phyloP scores from a whole-genome alignment of 768 basidiomycete genomes.

The Boletus bicolor region DNA sequence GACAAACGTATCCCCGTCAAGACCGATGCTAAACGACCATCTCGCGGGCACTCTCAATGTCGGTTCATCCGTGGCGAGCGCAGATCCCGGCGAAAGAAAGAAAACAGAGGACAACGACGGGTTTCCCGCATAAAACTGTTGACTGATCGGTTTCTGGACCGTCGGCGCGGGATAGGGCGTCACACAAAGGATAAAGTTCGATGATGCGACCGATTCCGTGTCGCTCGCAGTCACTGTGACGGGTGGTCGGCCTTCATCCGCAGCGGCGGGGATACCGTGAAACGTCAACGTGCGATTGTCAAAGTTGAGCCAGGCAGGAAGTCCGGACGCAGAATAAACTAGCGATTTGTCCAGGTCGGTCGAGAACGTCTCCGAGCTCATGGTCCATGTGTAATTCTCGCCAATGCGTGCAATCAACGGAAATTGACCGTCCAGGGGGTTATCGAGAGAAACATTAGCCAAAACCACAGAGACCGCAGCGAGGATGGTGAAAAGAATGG shows the following conservation, averaged over 20 bases:
- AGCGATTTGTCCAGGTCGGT: constrained; percentile 42
- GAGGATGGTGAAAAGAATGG: constrained; percentile 55
- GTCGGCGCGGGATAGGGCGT: constrained; percentile 51
- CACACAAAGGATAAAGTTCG: constrained; percentile 55
- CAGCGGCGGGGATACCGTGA: constrained; percentile 58
- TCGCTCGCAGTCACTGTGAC: constrained; percentile 67
- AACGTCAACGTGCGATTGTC: constrained; percentile 59
- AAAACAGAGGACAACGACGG: constrained; percentile 76
- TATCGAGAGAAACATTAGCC: constrained; percentile 49
- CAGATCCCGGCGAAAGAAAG: constrained; percentile 56
- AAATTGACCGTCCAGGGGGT: constrained; percentile 67
- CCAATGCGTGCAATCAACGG: constrained; percentile 73
- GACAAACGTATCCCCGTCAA: constrained; percentile 61
- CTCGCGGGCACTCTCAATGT: constrained; percentile 68
- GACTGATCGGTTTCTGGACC: constrained; percentile 48
- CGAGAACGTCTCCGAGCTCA: constrained; percentile 64
- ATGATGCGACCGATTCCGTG: constrained; percentile 46
- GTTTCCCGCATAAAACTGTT: constrained; percentile 60
- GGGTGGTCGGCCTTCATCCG: constrained; percentile 59
- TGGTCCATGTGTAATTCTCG: constrained; percentile 64
- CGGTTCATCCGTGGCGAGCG: constrained; percentile 48
- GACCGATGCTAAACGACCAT: constrained; percentile 92
- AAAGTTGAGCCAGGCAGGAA: constrained; percentile 80
- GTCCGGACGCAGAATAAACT: constrained; percentile 48
- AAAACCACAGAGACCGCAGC: constrained; percentile 37